Conservation (phyloP, 139 green algal species). For the Chlorella sp. region DNA sequence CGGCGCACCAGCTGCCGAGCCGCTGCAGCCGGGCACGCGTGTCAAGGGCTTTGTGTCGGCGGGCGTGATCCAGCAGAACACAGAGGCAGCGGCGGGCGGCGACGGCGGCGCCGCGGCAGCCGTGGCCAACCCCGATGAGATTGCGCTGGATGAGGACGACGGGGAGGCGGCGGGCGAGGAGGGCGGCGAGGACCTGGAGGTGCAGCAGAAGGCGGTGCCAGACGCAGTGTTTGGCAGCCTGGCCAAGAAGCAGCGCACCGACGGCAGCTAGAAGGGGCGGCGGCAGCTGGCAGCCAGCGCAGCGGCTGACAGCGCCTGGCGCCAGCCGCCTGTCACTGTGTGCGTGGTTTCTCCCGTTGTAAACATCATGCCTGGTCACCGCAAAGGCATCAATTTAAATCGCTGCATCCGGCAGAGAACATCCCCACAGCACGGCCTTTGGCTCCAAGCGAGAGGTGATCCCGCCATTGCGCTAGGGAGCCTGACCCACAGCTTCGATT, state of each 20-base stretch:
- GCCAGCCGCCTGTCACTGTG: too few species aligned
- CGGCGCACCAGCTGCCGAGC: not conserved
- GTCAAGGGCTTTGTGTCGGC: constrained; percentile 88
- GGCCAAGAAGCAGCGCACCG: constrained; percentile 33
- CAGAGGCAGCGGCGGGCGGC: not conserved
- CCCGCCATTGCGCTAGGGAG: not conserved
- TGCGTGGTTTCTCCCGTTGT: too few species aligned
- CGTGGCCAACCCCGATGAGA: constrained; percentile 91
- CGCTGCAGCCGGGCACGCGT: constrained; percentile 45
- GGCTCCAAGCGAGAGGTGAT: too few species aligned
- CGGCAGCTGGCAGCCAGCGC: too few species aligned
- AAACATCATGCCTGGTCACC: too few species aligned
- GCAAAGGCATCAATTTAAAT: too few species aligned
- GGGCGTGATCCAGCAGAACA: constrained; percentile 75
- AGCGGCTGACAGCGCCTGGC: too few species aligned
- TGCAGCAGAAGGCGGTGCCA: constrained; percentile 85
- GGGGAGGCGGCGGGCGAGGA: constrained; percentile 57
- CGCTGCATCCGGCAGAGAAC: too few species aligned
- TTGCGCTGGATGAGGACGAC: constrained; percentile 85
- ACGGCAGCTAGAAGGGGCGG: not conserved
- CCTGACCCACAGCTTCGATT: not conserved
- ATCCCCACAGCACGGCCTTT: too few species aligned
- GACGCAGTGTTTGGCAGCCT: constrained; percentile 80
- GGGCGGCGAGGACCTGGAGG: constrained; percentile 57
- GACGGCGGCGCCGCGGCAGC: constrained; percentile 19